A percentile compares a stretch with the other conserved stretches of the same genome.
Evolutionary conservation across 805 yeast genomes (phyloP).

Genomic region (Torulaspora quercuum): DNA sequence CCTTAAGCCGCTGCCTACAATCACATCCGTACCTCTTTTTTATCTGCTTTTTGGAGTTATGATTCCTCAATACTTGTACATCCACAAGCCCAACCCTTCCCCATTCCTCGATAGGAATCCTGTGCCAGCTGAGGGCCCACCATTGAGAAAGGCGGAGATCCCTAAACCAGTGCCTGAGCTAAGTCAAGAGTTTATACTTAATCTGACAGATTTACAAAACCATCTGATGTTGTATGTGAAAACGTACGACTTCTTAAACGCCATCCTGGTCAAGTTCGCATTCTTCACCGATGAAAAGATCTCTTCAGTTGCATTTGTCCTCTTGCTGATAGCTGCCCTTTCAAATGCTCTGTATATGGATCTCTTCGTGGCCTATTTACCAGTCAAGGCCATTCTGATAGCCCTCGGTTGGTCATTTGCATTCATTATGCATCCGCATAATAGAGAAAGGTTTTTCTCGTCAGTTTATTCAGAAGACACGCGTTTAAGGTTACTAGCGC

Average conservation of each 20-base stretch:
- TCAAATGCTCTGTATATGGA: constrained; percentile 35
- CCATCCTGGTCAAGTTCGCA: constrained; percentile 52
- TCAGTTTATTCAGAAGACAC: constrained; percentile 62
- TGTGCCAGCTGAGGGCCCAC: constrained; percentile 50
- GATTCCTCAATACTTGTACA: constrained; percentile 60
- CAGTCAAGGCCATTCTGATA: constrained; percentile 40
- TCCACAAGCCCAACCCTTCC: constrained; percentile 59
- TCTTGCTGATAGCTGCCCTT: constrained; percentile 34
- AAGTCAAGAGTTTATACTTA: constrained; percentile 71
- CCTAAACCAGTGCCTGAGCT: constrained; percentile 77
- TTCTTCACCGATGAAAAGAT: constrained; percentile 61
- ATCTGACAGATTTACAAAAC: constrained; percentile 81
- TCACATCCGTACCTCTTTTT: constrained; percentile 53
- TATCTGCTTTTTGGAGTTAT: constrained; percentile 52
- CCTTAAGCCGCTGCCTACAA: constrained; percentile 54
- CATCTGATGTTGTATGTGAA: constrained; percentile 64
- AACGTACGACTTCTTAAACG: constrained; percentile 54
- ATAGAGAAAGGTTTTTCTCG: constrained; percentile 46
- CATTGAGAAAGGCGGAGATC: constrained; percentile 44
- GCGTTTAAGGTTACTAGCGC: constrained; percentile 46
- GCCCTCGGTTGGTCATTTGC: constrained; percentile 48
- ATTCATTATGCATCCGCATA: constrained; percentile 50
- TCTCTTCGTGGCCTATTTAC: constrained; percentile 30
- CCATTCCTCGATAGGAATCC: constrained; percentile 39
- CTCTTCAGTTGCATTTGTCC: constrained; percentile 51